Base-by-base conservation (phyloP, 495 filamentous ascomycete genomes). In the Sphaerosporella brunnea region DNA sequence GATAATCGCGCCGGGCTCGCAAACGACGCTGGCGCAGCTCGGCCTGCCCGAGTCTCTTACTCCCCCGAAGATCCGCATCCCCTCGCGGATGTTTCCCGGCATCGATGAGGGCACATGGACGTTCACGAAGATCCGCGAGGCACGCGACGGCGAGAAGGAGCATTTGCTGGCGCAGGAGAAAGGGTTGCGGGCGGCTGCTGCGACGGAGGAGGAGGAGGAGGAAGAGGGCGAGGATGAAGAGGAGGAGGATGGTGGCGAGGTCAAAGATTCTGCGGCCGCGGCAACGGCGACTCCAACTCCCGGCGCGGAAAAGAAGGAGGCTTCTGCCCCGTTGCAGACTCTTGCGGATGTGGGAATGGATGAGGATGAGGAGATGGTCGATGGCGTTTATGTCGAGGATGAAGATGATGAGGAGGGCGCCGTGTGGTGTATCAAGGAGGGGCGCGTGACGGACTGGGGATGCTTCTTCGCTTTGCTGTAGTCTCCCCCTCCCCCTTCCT, bases 1-100 rank as follows among this genome's bases (percentile, higher is more conserved):
- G 79, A 74, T 97, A 64, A 88, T 97, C 68, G 84, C 82, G 63
- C 90, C 92, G 34, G 90, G 90, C 56, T 93, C 86, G 59, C 79
- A 84, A 63, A 86, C 80, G 48, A 95, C 86, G 51, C 75, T 93
- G 62, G 92, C 88, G 52, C 90, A 95, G 69, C 72, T 94, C 16
- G 90, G 90, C 38, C 78, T 93, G 32, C 79, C 80, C 46, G 90
- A 97, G 66, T 81, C 79, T 2, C 86, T 93, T 59, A 88, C 84
- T 8, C 88, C 85, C 4, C 82, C 90, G 19, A 72, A 74, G 38
- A 68, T 80, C 60, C 79, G 83, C 52, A 73, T 95, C 53, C 75
- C 79, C 15, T 93, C 87, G 55, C 80, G 90, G 67, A 92, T 97
- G 85, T 97, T 96, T 62, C 76, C 75, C 2, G 82, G 78, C 21